Evolutionary conservation across 495 filamentous ascomycete genomes (phyloP).

Genomic region (Talaromyces wortmannii): DNA sequence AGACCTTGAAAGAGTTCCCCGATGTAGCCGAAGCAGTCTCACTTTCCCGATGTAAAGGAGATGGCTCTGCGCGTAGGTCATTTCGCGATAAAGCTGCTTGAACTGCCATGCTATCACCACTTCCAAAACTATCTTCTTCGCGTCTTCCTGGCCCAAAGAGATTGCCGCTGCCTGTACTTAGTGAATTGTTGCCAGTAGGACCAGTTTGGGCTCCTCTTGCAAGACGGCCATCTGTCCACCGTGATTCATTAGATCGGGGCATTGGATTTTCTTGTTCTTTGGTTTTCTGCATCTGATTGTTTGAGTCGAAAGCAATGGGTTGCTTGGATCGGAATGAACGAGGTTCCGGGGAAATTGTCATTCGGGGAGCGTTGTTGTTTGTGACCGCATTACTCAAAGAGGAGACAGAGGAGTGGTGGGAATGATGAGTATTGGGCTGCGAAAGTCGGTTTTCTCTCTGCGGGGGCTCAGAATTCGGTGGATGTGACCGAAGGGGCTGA

Average conservation of each 20-base stretch:
- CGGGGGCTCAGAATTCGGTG: not conserved
- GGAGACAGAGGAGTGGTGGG: not conserved
- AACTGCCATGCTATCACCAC: conserved; percentile 5
- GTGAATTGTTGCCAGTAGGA: not conserved
- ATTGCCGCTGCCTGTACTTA: not conserved
- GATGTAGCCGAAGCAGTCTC: not conserved
- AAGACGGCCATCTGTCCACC: not conserved
- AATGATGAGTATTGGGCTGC: not conserved
- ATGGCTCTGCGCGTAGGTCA: conserved; percentile 9
- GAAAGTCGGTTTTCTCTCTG: not conserved
- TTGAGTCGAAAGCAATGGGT: not conserved
- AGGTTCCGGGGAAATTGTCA: conserved; percentile 1
- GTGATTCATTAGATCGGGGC: not conserved
- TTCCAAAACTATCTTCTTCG: conserved; percentile 3
- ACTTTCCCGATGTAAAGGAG: not conserved
- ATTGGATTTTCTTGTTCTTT: not conserved
- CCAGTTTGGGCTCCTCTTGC: not conserved
- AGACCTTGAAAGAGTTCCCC: not conserved
- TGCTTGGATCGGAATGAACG: not conserved
- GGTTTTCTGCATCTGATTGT: not conserved
- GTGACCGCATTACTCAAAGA: conserved; percentile 1
- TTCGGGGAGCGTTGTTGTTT: not conserved
- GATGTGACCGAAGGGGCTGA: not conserved
- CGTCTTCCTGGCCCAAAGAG: not conserved
- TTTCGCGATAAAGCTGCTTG: conserved; percentile 4